Percentiles rank a stretch among this genome's conserved stretches.
Evolutionary conservation across 257 asterid genomes (phyloP).

Genomic region (Petrea volubilis): DNA sequence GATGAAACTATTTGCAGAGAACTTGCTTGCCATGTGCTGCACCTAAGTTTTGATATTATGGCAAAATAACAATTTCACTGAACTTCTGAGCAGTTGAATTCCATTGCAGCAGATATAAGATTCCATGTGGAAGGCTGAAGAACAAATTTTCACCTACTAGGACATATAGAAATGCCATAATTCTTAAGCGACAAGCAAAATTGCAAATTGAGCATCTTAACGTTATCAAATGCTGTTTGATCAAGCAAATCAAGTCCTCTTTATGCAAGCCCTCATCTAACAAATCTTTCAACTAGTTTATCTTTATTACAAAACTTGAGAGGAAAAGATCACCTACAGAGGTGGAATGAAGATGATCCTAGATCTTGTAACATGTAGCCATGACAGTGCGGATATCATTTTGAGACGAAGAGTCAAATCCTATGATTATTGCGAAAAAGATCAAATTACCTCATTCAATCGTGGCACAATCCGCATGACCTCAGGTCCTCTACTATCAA

Average conservation of each 20-base stretch:
- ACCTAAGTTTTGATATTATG: not conserved
- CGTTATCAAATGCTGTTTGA: not conserved
- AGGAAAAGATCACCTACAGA: not conserved
- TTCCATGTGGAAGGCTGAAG: not conserved
- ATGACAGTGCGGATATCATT: not conserved
- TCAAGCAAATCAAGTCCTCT: not conserved
- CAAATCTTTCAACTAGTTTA: not conserved
- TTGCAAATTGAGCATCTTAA: conserved; percentile 11
- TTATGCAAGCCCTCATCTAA: not conserved
- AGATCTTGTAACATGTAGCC: not conserved
- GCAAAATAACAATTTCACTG: not conserved
- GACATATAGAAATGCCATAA: not conserved
- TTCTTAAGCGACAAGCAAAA: not conserved
- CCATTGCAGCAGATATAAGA: not conserved
- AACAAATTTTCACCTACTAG: not conserved
- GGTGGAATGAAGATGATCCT: not conserved
- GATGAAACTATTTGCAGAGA: not conserved
- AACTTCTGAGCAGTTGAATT: conserved; percentile 10
- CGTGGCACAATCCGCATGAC: conserved; percentile 97
- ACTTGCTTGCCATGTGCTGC: not conserved
- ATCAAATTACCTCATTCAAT: conserved; percentile 69
- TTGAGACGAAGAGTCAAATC: not conserved
- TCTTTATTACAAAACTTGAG: not conserved
- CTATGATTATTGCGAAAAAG: not conserved
- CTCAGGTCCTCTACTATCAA: conserved; percentile 99